phyloP scores from a whole-genome alignment of 768 basidiomycete genomes.

The Agaricus subrufescens region DNA sequence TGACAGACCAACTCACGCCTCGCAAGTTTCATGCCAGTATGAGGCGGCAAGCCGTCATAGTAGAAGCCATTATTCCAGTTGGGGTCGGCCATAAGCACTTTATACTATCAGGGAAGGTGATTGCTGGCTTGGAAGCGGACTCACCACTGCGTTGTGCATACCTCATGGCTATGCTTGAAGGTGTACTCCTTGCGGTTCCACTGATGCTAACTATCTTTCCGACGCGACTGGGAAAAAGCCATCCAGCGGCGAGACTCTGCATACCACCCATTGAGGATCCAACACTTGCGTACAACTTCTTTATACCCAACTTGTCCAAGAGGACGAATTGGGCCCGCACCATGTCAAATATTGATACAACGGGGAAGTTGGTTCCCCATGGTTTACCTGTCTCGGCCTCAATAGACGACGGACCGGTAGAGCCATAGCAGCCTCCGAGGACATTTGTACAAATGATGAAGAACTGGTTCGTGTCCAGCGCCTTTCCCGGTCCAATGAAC shows the following conservation, averaged over 20 bases:
- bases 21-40: constrained; percentile 97
- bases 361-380: constrained; percentile 89
- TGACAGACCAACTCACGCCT: constrained; percentile 53
- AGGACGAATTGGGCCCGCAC: constrained; percentile 87
- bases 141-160: constrained; percentile 94
- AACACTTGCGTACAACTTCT: constrained; percentile 88
- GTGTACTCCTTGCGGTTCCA: constrained; percentile 88
- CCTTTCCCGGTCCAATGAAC: constrained; percentile 93
- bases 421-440: constrained; percentile 95
- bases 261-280: constrained; percentile 97
- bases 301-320: constrained; percentile 78
- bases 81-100: constrained; percentile 98
- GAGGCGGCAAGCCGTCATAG: constrained; percentile 92
- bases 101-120: neutral
- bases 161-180: constrained; percentile 91
- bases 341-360: constrained; percentile 96
- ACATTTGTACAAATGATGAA: constrained; percentile 97
- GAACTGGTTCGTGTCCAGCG: constrained; percentile 89
- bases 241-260: constrained; percentile 95
- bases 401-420: constrained; percentile 87
- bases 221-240: constrained; percentile 86
- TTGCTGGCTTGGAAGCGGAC: neutral
- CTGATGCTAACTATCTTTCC: constrained; percentile 91
- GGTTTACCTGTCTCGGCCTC: constrained; percentile 63
- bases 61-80: constrained; percentile 99